phyloP scores from a whole-genome alignment of 2,329 filamentous ascomycete genomes.

The Calycina herbarum region DNA sequence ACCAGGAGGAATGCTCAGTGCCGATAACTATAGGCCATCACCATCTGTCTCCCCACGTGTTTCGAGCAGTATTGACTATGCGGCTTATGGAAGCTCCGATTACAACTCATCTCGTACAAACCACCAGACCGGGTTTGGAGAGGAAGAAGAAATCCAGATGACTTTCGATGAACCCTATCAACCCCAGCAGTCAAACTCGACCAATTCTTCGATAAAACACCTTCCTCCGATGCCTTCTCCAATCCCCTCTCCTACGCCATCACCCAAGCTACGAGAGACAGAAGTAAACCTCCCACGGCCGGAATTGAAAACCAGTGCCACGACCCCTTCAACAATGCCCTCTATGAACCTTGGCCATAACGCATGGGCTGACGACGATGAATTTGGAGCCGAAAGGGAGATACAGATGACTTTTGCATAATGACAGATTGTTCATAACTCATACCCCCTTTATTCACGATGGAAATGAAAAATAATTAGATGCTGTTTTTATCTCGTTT shows the following conservation, averaged over 20 bases:
- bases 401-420: constrained; percentile 76
- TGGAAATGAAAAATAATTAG: constrained; percentile 2
- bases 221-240: constrained; percentile 18
- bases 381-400: constrained; percentile 72
- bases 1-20: constrained; percentile 35
- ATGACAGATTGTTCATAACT: constrained; percentile 3
- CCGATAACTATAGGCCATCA: constrained; percentile 21
- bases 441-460: neutral
- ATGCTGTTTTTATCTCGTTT: neutral
- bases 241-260: constrained; percentile 13
- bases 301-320: constrained; percentile 47
- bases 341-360: constrained; percentile 44
- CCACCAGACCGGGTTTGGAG: constrained; percentile 18
- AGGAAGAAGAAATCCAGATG: constrained; percentile 62
- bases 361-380: constrained; percentile 73
- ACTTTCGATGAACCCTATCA: constrained; percentile 68
- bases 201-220: constrained; percentile 21
- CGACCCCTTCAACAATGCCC: constrained; percentile 51
- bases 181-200: constrained; percentile 26
- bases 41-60: constrained; percentile 17
- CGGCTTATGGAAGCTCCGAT: constrained; percentile 1
- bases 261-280: constrained; percentile 18
- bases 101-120: constrained; percentile 16
- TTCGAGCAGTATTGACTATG: constrained; percentile 10
- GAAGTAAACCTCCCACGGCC: constrained; percentile 36